Evolutionary conservation across 306 rosid genomes (phyloP).

Genomic region (Vicia faba): DNA sequence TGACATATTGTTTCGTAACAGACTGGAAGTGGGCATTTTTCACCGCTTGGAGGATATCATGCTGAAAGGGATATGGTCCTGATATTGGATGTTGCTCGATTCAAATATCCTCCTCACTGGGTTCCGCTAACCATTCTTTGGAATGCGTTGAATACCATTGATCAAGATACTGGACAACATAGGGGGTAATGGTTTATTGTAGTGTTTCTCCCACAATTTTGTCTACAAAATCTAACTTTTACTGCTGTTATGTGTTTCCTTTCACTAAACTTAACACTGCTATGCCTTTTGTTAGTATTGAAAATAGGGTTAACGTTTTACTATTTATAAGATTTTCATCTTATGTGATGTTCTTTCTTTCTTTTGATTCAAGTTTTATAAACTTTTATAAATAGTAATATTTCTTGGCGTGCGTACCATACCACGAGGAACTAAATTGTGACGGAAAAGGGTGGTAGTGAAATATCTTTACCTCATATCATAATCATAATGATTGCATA

Average conservation of each 20-base stretch:
- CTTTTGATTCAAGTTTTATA: slow-evolving; percentile 21
- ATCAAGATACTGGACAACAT: slow-evolving; percentile 64
- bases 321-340: slow-evolving; percentile 14
- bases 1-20: slow-evolving; percentile 44
- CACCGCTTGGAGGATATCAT: slow-evolving; percentile 93
- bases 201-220: slow-evolving; percentile 14
- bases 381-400: background rate
- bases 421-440: background rate
- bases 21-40: slow-evolving; percentile 95
- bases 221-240: background rate
- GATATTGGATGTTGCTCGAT: slow-evolving; percentile 92
- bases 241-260: slow-evolving; percentile 6
- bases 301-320: background rate
- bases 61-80: slow-evolving; percentile 83
- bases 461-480: slow-evolving; percentile 18
- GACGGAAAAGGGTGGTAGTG: slow-evolving; percentile 8
- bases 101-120: slow-evolving; percentile 97
- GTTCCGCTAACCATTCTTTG: slow-evolving; percentile 84
- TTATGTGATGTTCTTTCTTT: slow-evolving; percentile 3
- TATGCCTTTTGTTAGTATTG: slow-evolving; percentile 11
- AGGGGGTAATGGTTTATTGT: slow-evolving; percentile 59
- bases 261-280: slow-evolving; percentile 15
- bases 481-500: slow-evolving; percentile 22
- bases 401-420: slow-evolving; percentile 28
- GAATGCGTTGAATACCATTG: slow-evolving; percentile 78